phyloP scores from a whole-genome alignment of 345 rosid genomes.

The Laguncularia racemosa region DNA sequence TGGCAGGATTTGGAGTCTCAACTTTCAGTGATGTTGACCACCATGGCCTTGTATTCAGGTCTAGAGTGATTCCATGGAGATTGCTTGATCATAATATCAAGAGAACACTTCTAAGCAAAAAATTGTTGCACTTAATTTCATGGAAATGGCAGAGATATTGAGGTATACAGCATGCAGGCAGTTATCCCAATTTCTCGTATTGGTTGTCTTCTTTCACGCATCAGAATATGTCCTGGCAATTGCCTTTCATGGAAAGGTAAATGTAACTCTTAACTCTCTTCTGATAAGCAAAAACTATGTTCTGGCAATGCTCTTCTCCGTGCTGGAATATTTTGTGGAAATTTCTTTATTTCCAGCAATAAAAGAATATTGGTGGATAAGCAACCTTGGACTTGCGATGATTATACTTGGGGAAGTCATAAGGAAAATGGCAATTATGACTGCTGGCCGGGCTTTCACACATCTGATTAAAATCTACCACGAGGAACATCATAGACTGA shows the following conservation, averaged over 20 bases:
- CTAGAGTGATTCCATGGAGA: too few relatives aligned
- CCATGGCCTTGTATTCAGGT: too few relatives aligned
- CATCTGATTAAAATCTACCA: slow-evolving; percentile 29
- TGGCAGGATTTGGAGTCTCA: too few relatives aligned
- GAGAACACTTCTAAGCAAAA: too few relatives aligned
- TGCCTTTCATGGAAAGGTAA: slow-evolving; percentile 32
- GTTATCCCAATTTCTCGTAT: slow-evolving; percentile 24
- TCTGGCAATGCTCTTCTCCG: slow-evolving; percentile 29
- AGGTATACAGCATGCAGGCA: slow-evolving; percentile 29
- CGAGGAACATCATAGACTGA: slow-evolving; percentile 30
- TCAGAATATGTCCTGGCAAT: slow-evolving; percentile 35
- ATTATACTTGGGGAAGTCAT: slow-evolving; percentile 29
- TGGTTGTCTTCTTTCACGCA: slow-evolving; percentile 32
- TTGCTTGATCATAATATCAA: too few relatives aligned
- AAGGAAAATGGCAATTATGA: slow-evolving; percentile 31
- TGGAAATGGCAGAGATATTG: slow-evolving; percentile 25
- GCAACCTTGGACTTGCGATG: slow-evolving; percentile 29
- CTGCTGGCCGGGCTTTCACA: slow-evolving; percentile 35
- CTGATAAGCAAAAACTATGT: slow-evolving; percentile 30
- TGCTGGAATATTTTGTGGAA: slow-evolving; percentile 32
- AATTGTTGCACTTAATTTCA: too few relatives aligned
- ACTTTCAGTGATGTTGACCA: too few relatives aligned
- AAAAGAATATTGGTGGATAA: slow-evolving; percentile 37
- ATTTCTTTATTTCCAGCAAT: slow-evolving; percentile 25
- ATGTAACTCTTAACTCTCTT: slow-evolving; percentile 25